Conservation (phyloP, 768 basidiomycete species). For the Exsudoporus frostii region DNA sequence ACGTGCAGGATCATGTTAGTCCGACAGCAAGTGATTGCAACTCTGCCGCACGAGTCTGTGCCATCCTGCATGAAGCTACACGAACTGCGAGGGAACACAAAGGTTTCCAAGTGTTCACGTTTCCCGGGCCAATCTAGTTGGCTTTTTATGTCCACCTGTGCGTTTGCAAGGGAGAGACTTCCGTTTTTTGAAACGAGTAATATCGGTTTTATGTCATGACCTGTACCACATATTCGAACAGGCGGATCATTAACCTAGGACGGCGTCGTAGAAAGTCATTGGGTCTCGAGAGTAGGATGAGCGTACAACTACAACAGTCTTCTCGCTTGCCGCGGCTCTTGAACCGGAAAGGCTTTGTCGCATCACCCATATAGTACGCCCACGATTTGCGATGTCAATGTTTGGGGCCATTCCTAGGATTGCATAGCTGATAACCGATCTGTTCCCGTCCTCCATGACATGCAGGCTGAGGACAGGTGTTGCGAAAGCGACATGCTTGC, state of each 20-base stretch:
- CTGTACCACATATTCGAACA: slow-evolving; percentile 35
- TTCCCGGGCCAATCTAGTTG: slow-evolving; percentile 26
- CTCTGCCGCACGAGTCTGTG: background rate
- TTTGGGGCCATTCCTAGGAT: slow-evolving; percentile 50
- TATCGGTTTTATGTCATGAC: slow-evolving; percentile 24
- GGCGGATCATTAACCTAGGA: slow-evolving; percentile 44
- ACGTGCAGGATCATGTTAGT: slow-evolving; percentile 18
- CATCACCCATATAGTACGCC: slow-evolving; percentile 62
- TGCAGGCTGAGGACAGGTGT: slow-evolving; percentile 52
- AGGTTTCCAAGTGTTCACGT: slow-evolving; percentile 27
- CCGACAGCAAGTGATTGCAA: slow-evolving; percentile 25
- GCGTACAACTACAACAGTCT: slow-evolving; percentile 45
- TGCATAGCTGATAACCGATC: slow-evolving; percentile 52
- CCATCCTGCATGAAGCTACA: slow-evolving; percentile 28
- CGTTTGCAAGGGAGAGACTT: slow-evolving; percentile 31
- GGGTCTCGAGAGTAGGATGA: background rate
- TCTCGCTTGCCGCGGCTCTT: slow-evolving; percentile 34
- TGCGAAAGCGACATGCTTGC: slow-evolving; percentile 60
- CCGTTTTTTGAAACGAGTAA: slow-evolving; percentile 36
- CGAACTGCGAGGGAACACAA: slow-evolving; percentile 28
- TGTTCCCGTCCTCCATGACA: slow-evolving; percentile 31
- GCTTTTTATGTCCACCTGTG: slow-evolving; percentile 26
- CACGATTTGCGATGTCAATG: slow-evolving; percentile 36
- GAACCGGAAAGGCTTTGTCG: slow-evolving; percentile 46
- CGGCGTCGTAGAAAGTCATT: slow-evolving; percentile 7